Base-by-base conservation (phyloP, 2,329 filamentous ascomycete genomes). In the Cadophora gregata region DNA sequence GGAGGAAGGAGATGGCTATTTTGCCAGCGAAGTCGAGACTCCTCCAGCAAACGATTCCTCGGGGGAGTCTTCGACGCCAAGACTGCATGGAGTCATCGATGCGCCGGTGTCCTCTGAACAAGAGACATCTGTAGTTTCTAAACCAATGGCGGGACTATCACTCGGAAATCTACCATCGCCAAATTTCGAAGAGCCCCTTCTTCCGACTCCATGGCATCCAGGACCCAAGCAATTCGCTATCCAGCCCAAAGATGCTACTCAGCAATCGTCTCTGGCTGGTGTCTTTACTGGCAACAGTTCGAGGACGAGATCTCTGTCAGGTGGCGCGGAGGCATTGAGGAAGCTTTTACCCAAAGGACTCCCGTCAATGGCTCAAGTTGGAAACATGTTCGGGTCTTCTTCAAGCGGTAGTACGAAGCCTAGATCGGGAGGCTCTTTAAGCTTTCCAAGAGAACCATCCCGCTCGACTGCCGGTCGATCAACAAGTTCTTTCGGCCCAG, bases 321-420 rank as follows among this genome's bases (percentile, higher is more conserved):
- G 82, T 3, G 84, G 87, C 16, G 81, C 85, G 38, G 86, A 88
- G 63, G 84, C 86, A 5, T 74, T 89, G 29, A 87, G 82, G 74
- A 84, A 81, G 69, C 75, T 89, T 51, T 59, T 78, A 10, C 85
- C 84, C 51, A 86, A 84, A 67, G 85, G 82, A 0, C 75, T 89
- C 9, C 85, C 86, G 1, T 88, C 85, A 6, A 75, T 77, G 70
- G 62, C 68, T 27, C 73, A 72, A 60, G 71, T 71, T 56, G 72
- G 74, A 58, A 72, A 75, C 63, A 65, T 74, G n/a, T 74, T 76
- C 68, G 70, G 68, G 16, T 66, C 71, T 24, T 74, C 75, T 62
- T 70, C 36, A 60, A 65, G 61, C 25, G 60, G 55, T 33, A 38
- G 14, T 38, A 65, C 64, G 19, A 73, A 67, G 38, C 50, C 70